These are phyloP conservation scores for Hanseniaspora valbyensis DNA, from an alignment of 805 yeast genomes.

Conservation along the genomic window DNA sequence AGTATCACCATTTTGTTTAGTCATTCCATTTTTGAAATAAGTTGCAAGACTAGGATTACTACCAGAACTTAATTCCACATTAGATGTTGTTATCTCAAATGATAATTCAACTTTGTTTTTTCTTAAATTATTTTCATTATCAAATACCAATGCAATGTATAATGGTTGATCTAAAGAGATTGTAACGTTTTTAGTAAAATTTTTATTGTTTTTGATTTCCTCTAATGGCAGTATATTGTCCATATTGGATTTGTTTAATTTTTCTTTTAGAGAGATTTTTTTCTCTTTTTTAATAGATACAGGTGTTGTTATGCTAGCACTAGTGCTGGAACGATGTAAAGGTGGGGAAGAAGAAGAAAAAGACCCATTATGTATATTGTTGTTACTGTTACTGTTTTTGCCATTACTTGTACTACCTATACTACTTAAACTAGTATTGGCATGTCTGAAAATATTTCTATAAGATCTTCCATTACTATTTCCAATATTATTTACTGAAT, in stretches of 20 bases:
- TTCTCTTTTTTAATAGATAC: slow-evolving; percentile 7
- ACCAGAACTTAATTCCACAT: neutral
- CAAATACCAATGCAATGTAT: slow-evolving; percentile 13
- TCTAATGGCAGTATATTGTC: neutral
- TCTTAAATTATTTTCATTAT: slow-evolving; percentile 9
- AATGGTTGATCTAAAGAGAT: slow-evolving; percentile 9
- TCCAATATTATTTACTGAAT: slow-evolving; percentile 4
- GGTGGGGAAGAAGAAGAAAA: neutral
- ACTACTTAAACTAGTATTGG: neutral
- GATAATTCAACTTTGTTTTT: slow-evolving; percentile 9
- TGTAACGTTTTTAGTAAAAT: slow-evolving; percentile 6
- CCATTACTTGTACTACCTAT: neutral
- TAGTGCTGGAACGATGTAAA: neutral
- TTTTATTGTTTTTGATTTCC: slow-evolving; percentile 8
- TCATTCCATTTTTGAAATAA: neutral
- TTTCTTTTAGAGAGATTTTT: slow-evolving; percentile 4
- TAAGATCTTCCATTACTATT: neutral
- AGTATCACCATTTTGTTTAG: neutral
- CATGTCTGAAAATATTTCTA: neutral
- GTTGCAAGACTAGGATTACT: neutral
- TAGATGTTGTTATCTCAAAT: slow-evolving; percentile 1
- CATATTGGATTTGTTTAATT: slow-evolving; percentile 10
- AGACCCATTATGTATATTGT: too few species aligned
- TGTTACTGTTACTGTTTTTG: neutral
- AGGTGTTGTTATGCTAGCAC: slow-evolving; percentile 1